These are phyloP conservation scores for Hypoxylon rickii DNA, from an alignment of 495 filamentous ascomycete genomes.

Conservation along the genomic window DNA sequence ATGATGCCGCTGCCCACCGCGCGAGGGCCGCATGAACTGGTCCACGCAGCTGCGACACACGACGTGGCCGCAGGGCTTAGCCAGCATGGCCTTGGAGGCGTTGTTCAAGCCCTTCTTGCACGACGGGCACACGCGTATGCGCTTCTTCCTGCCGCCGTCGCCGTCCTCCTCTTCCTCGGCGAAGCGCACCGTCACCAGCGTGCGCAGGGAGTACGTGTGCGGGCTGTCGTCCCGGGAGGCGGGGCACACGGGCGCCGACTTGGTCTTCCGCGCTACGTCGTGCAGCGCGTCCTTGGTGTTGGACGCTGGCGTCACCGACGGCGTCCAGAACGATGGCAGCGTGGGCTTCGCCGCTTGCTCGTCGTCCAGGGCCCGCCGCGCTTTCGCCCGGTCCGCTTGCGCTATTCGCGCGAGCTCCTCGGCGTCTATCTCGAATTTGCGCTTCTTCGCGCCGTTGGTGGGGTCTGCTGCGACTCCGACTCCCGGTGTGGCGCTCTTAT, in stretches of 20 bases:
- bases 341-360: constrained; percentile 77
- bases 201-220: constrained; percentile 83
- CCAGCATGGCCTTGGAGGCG: constrained; percentile 79
- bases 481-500: constrained; percentile 1
- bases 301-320: constrained; percentile 74
- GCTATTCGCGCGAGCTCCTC: constrained; percentile 76
- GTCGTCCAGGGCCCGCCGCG: constrained; percentile 67
- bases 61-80: constrained; percentile 93
- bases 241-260: constrained; percentile 79
- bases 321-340: constrained; percentile 95
- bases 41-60: constrained; percentile 85
- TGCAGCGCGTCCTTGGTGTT: constrained; percentile 55
- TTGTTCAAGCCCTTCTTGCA: constrained; percentile 88
- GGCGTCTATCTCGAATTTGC: constrained; percentile 84
- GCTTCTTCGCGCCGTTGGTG: constrained; percentile 49
- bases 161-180: constrained; percentile 67
- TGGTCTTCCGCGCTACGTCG: constrained; percentile 65
- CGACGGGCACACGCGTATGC: constrained; percentile 76
- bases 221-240: constrained; percentile 69
- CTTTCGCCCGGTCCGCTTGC: constrained; percentile 68
- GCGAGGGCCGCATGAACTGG: constrained; percentile 76
- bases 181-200: constrained; percentile 79
- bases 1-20: constrained; percentile 37
- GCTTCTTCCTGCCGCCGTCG: constrained; percentile 43
- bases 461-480: constrained; percentile 19